Evolutionary conservation across 139 green algal species (phyloP).

Genomic region (Micractinium conductrix): DNA sequence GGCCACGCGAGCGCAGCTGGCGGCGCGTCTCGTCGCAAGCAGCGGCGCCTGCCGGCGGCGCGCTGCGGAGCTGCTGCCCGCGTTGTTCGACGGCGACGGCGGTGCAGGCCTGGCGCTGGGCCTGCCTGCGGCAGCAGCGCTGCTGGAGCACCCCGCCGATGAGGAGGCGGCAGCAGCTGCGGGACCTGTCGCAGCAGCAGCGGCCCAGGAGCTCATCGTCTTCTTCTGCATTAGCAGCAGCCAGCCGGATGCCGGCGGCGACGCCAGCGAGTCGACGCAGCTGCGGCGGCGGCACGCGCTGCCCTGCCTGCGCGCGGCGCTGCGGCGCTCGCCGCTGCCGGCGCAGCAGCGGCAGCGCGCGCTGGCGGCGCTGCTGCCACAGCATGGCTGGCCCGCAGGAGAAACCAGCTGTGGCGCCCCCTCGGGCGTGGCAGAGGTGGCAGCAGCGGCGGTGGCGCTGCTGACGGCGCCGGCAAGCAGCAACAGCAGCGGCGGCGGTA

Average conservation of each 20-base stretch:
- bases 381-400: neutral
- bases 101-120: neutral
- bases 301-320: constrained; percentile 8
- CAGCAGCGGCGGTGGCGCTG: neutral
- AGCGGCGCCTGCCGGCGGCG: neutral
- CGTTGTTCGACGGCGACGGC: neutral
- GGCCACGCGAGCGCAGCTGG: neutral
- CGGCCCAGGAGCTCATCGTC: neutral
- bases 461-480: constrained; percentile 7
- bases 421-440: neutral
- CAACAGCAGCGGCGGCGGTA: too few species aligned
- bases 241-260: neutral
- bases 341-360: neutral
- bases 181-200: neutral
- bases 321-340: constrained; percentile 28
- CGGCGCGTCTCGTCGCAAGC: neutral
- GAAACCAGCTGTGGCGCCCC: constrained; percentile 6
- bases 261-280: neutral
- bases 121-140: constrained; percentile 9
- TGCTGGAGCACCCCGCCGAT: neutral
- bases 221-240: neutral
- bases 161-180: neutral
- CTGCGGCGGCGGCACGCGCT: constrained; percentile 6
- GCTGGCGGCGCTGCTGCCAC: constrained; percentile 40
- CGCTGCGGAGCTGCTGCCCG: neutral